Conservation (phyloP, 805 yeast genomes). For the Yamadazyma akitaensis region DNA sequence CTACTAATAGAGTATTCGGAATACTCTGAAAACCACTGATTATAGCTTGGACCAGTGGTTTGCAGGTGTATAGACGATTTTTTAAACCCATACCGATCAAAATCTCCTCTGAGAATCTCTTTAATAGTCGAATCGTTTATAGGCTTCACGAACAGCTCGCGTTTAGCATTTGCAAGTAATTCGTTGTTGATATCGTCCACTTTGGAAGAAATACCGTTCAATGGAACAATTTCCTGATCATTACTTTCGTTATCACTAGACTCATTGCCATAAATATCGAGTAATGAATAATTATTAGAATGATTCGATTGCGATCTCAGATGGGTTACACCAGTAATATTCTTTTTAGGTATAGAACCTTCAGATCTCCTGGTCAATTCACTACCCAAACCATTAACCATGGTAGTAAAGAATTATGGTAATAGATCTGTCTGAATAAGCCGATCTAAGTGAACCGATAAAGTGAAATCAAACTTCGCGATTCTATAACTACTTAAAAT, state of each 20-base stretch:
- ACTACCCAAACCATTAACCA: not conserved
- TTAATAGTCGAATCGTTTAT: slow-evolving; percentile 7
- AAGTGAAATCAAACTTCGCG: not conserved
- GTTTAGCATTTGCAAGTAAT: slow-evolving; percentile 8
- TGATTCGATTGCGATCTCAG: slow-evolving; percentile 29
- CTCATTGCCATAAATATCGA: slow-evolving; percentile 30
- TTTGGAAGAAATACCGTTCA: not conserved
- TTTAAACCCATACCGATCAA: slow-evolving; percentile 85
- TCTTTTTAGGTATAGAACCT: no score
- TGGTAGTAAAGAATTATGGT: not conserved
- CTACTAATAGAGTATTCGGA: slow-evolving; percentile 59
- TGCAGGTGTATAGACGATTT: slow-evolving; percentile 50
- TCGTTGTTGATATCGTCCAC: slow-evolving; percentile 3
- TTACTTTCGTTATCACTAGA: slow-evolving; percentile 9
- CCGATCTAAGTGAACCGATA: no score
- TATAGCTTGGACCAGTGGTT: slow-evolving; percentile 54
- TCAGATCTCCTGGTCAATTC: not conserved
- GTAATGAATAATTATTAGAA: slow-evolving; percentile 35
- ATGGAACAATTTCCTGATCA: not conserved
- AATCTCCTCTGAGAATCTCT: slow-evolving; percentile 17
- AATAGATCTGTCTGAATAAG: no score
- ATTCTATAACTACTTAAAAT: not conserved
- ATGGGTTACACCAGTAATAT: slow-evolving; percentile 13
- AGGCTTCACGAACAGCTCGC: slow-evolving; percentile 10
- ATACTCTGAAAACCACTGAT: slow-evolving; percentile 74